Percentiles rank a stretch among this genome's conserved stretches.
Evolutionary conservation across 2,329 filamentous ascomycete genomes (phyloP).

Genomic region (Fusarium nanum): DNA sequence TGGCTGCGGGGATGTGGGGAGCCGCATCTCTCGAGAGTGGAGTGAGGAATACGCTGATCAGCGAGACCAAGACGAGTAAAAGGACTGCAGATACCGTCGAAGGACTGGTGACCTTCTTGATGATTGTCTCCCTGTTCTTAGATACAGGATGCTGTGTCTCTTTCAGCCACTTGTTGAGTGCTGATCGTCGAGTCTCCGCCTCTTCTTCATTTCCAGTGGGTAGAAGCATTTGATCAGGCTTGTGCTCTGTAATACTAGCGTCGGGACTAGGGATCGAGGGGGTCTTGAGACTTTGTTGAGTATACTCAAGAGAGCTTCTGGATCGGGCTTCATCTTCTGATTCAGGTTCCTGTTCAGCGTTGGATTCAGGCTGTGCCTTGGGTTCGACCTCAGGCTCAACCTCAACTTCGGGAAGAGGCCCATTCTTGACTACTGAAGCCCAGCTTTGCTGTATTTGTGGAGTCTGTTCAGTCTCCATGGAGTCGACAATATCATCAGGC

Average conservation of each 20-base stretch:
- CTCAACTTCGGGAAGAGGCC: slow-evolving; percentile 27
- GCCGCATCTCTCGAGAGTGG: slow-evolving; percentile 33
- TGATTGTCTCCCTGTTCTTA: slow-evolving; percentile 28
- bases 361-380: slow-evolving; percentile 21
- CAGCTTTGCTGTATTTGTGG: slow-evolving; percentile 25
- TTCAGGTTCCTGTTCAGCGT: slow-evolving; percentile 51
- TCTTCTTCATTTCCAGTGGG: slow-evolving; percentile 19
- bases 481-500: slow-evolving; percentile 27
- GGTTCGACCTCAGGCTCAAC: slow-evolving; percentile 16
- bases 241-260: slow-evolving; percentile 47
- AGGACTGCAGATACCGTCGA: slow-evolving; percentile 45
- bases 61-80: slow-evolving; percentile 37
- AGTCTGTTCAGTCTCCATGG: slow-evolving; percentile 12
- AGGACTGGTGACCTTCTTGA: slow-evolving; percentile 25
- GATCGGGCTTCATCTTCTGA: slow-evolving; percentile 57
- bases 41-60: slow-evolving; percentile 47
- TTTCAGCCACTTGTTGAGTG: slow-evolving; percentile 26
- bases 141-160: slow-evolving; percentile 25
- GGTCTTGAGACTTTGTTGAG: slow-evolving; percentile 60
- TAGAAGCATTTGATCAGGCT: slow-evolving; percentile 12
- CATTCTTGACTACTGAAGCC: slow-evolving; percentile 34
- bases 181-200: slow-evolving; percentile 14
- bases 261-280: slow-evolving; percentile 57
- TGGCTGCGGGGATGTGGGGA: slow-evolving; percentile 45
- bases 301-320: slow-evolving; percentile 60